These are phyloP conservation scores for Posidonia oceanica DNA, from an alignment of 116 monocot genomes.

Conservation along the genomic window DNA sequence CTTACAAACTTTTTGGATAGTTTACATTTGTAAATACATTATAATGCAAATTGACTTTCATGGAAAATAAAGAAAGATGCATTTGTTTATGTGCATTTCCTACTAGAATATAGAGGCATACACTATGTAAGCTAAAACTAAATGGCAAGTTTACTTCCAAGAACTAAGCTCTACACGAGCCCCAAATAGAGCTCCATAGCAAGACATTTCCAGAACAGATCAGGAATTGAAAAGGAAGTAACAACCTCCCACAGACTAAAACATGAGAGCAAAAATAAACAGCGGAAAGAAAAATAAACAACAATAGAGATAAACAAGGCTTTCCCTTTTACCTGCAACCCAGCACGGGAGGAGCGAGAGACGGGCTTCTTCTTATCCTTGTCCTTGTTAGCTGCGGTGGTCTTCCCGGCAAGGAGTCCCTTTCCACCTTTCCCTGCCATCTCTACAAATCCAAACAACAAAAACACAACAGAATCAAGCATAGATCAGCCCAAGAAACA, in stretches of 20 bases:
- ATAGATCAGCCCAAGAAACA: neutral
- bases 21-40: no score
- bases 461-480: neutral
- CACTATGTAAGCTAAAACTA: no score
- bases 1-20: no score
- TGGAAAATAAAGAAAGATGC: no score
- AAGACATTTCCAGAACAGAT: neutral
- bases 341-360: constrained; percentile 72
- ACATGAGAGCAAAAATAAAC: neutral
- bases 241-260: no score
- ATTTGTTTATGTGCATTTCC: no score
- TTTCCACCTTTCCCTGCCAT: constrained; percentile 92
- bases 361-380: constrained; percentile 83
- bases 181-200: no score
- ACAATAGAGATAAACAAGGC: neutral
- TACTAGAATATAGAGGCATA: no score
- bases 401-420: constrained; percentile 67
- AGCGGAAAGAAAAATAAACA: neutral
- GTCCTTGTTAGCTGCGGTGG: constrained; percentile 41
- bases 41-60: no score
- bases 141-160: no score
- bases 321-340: constrained; percentile 44
- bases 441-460: neutral
- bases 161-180: no score
- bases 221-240: neutral